Percentiles rank a stretch among this genome's conserved stretches.
Conservation (phyloP, 805 yeast species). For the Wickerhamomyces strasburgensis region DNA sequence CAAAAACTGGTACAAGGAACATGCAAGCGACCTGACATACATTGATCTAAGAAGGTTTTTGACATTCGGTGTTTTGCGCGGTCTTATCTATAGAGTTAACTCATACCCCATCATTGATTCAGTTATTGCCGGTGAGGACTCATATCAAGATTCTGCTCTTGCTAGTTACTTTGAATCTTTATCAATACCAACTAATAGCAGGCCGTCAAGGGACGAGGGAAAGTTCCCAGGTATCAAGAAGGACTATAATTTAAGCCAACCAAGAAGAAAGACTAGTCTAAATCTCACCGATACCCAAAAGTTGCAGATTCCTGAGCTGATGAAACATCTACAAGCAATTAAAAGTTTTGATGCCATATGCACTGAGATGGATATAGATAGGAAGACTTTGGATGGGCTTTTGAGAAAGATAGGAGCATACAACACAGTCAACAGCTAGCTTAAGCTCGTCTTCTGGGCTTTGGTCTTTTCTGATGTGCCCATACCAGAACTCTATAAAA, state of each 20-base stretch:
- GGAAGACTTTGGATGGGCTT: conserved; percentile 47
- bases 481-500: not conserved
- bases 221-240: too few relatives aligned
- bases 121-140: conserved; percentile 14
- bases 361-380: conserved; percentile 57
- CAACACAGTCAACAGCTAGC: conserved; percentile 38
- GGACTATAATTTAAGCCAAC: not conserved
- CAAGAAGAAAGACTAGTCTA: conserved; percentile 5
- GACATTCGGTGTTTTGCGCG: conserved; percentile 79
- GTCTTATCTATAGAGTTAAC: conserved; percentile 75
- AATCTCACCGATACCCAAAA: conserved; percentile 14
- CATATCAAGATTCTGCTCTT: conserved; percentile 13
- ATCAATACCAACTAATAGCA: too few relatives aligned
- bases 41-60: conserved; percentile 83
- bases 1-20: conserved; percentile 75
- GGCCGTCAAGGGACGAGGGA: too few relatives aligned
- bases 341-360: conserved; percentile 64
- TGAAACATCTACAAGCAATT: conserved; percentile 42
- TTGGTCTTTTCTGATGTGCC: too few relatives aligned
- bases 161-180: conserved; percentile 7
- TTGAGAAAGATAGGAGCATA: conserved; percentile 47
- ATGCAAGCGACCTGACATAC: conserved; percentile 48
- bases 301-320: conserved; percentile 13
- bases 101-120: conserved; percentile 51
- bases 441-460: too few relatives aligned